phyloP scores from a whole-genome alignment of 306 rosid species.

The Vigna mungo region DNA sequence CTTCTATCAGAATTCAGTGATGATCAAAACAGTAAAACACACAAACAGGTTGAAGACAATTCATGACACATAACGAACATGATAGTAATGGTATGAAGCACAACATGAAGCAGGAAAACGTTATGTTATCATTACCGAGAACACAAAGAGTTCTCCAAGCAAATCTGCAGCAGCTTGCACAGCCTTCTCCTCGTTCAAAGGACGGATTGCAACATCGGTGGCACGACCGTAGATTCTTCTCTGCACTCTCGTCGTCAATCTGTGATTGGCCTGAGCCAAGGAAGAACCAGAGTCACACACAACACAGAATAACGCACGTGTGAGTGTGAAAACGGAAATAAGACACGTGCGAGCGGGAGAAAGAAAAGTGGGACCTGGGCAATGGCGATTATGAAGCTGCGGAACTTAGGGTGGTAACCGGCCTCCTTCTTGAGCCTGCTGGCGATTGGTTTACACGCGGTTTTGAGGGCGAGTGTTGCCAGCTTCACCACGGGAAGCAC shows the following conservation, averaged over 20 bases:
- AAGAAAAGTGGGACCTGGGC: slow-evolving; percentile 44
- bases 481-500: slow-evolving; percentile 57
- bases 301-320: not conserved
- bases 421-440: slow-evolving; percentile 58
- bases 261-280: slow-evolving; percentile 71
- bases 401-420: slow-evolving; percentile 52
- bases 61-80: not conserved
- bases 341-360: not conserved
- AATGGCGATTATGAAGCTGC: slow-evolving; percentile 49
- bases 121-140: slow-evolving; percentile 50
- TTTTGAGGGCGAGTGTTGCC: slow-evolving; percentile 49
- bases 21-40: slow-evolving; percentile 16
- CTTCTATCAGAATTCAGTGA: too few species aligned
- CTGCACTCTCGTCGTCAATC: slow-evolving; percentile 71
- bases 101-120: not conserved
- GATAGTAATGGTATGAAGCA: not conserved
- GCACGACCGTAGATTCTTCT: slow-evolving; percentile 75
- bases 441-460: slow-evolving; percentile 58
- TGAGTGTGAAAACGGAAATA: not conserved
- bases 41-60: slow-evolving; percentile 46
- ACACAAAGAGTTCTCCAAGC: slow-evolving; percentile 78
- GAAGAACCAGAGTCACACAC: not conserved
- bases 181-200: slow-evolving; percentile 82
- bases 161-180: slow-evolving; percentile 89
- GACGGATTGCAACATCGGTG: slow-evolving; percentile 73